Evolutionary conservation across 1,139 yeast genomes (phyloP), one percentile per base, ranked within the genome.

Genomic region (Nakaseomyces kungkrabaensis): DNA sequence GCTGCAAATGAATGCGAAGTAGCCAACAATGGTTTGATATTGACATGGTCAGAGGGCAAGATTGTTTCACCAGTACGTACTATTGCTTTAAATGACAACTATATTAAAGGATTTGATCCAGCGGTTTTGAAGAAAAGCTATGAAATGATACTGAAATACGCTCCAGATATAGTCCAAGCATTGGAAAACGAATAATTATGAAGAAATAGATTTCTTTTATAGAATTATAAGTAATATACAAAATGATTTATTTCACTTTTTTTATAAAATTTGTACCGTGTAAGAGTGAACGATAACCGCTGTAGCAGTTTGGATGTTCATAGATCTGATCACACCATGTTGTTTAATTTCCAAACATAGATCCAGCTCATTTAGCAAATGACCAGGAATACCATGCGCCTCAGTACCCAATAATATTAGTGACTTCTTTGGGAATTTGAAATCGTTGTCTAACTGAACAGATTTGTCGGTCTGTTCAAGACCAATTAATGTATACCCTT

Each of bases 291-390:
- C 96, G 42, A 89, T 79, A 31, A 90, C 89, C 0, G 97, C 97
- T 0, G 97, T 83, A 1, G 97, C 97, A 0, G 97, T 90, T 69
- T 90, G 97, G 54, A 90, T 89, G 63, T 90, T 90, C 97, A 90
- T 89, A 2, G 96, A 87, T 58, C 97, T 75, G 45, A 90, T 81
- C 24, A 89, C 90, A 10, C 97, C 97, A 36, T 82, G 85, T 63
- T 90, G 97, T 62, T 88, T 86, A 60, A 90, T 90, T 62, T 89
- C 96, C 31, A 90, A 81, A 65, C 97, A 89, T 59, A 82, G 72
- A 63, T 90, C 97, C 37, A 90, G 71, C 62, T 86, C 95, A 0
- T 88, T 85, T 47, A 90, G 70, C 40, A 89, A 69, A 45, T 84
- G 84, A 4, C 96, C 96, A 0, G 96, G 96, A 51, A 90, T 82